These are phyloP conservation scores for Prunus campanulata DNA, from an alignment of 306 rosid species.

Conservation along the genomic window DNA sequence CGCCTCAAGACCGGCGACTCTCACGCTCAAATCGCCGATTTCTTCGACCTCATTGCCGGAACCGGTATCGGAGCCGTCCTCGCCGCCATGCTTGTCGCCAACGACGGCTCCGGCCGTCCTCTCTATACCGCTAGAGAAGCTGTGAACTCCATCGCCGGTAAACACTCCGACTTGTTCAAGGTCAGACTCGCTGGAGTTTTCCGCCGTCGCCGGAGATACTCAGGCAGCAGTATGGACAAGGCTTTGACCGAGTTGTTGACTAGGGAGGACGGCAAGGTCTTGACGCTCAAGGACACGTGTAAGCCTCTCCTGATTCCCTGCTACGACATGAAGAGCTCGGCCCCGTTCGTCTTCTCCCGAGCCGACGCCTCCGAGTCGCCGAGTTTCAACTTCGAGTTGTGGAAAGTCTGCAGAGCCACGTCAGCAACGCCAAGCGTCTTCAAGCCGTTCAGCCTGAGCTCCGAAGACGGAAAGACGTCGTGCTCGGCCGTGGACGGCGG, in stretches of 20 bases:
- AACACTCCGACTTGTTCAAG: conserved; percentile 52
- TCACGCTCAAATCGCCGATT: conserved; percentile 66
- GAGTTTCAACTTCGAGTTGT: conserved; percentile 87
- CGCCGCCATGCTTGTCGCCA: conserved; percentile 71
- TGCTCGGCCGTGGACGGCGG: conserved; percentile 94
- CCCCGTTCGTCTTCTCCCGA: conserved; percentile 91
- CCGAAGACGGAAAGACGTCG: conserved; percentile 73
- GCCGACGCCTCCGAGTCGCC: conserved; percentile 92
- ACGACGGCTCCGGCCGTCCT: conserved; percentile 69
- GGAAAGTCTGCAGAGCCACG: conserved; percentile 96
- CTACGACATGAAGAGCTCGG: conserved; percentile 91
- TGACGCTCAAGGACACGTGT: conserved; percentile 85
- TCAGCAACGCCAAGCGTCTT: conserved; percentile 76
- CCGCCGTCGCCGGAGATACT: conserved; percentile 49
- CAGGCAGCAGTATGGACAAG: conserved; percentile 63
- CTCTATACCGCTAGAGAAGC: conserved; percentile 71
- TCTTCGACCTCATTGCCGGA: conserved; percentile 83
- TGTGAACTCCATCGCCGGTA: conserved; percentile 31
- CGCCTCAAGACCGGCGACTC: conserved; percentile 75
- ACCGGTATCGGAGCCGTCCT: conserved; percentile 87
- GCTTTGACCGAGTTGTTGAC: conserved; percentile 55
- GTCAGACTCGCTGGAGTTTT: conserved; percentile 33
- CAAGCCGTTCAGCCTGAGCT: conserved; percentile 72
- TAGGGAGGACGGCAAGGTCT: conserved; percentile 43
- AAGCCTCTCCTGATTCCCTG: conserved; percentile 86